Base-by-base conservation (phyloP, 345 rosid species). In the Turnera subulata region DNA sequence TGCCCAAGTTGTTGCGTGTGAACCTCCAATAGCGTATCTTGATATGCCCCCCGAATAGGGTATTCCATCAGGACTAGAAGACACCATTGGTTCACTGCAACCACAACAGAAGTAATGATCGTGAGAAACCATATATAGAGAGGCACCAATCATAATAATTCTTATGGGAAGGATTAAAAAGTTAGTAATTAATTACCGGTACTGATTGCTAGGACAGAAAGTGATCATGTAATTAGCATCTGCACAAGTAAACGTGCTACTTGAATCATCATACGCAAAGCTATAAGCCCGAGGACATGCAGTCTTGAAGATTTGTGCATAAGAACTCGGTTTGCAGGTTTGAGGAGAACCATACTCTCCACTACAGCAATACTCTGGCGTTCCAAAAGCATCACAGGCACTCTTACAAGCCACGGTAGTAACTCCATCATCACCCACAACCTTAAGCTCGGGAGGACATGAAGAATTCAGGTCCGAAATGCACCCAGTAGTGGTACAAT, bases 231-330 rank as follows among this genome's bases (percentile, higher is more conserved):
- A 92, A 57, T 83, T 84, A 2, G 91, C 82, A 2, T 78, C 72
- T 6, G 80, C 80, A 52, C 96, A 92, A 6, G 93, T 84, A 78
- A 86, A 89, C 1, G 95, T 89, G 63, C 96, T 92, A 33, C 95
- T 92, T 78, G 63, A 70, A 29, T 92, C 98, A 14, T 92, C 96
- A 40, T 92, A 92, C 5, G 95, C 95, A 42, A 86, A 92, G 78
- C 95, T 89, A 32, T 89, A 92, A 24, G 96, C 78, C 45, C 96
- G 90, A 13, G 98, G 98, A 63, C 96, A 92, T 15, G 95, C 89
- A 39, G 76, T 75, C 67, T 89, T 92, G 43, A 92, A 92, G 58
- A 81, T 84, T 50, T 66, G 47, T 1, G 98, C 83, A 61, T 77
- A 92, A 0, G 64, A 63, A 0, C 95, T 80, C 0, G 98, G 95